Percentiles rank a stretch among this genome's conserved stretches.
These are phyloP conservation scores for Epichloe uncinata DNA, from an alignment of 2,329 filamentous ascomycete genomes.

Conservation along the genomic window DNA sequence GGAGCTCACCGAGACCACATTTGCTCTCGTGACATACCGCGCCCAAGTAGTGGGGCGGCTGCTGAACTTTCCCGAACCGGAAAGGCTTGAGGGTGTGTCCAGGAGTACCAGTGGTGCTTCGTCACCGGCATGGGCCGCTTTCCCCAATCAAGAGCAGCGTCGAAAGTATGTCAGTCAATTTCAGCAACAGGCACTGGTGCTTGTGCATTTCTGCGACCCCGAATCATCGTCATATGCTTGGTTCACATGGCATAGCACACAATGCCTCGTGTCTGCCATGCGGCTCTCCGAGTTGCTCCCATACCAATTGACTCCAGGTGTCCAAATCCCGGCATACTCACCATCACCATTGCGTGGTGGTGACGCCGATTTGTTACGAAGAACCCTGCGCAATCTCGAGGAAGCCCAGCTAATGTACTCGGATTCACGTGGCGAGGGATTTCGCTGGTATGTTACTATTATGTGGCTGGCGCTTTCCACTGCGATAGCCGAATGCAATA, in stretches of 20 bases:
- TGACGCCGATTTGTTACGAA: constrained; percentile 3
- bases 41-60: constrained; percentile 4
- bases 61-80: background rate
- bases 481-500: constrained; percentile 6
- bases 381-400: constrained; percentile 1
- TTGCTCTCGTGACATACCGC: constrained; percentile 5
- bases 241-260: constrained; percentile 7
- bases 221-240: constrained; percentile 7
- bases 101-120: background rate
- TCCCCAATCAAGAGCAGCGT: background rate
- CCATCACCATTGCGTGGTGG: background rate
- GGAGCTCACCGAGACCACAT: constrained; percentile 7
- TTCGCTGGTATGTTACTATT: constrained; percentile 6
- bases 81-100: background rate
- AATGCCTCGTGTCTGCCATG: constrained; percentile 6
- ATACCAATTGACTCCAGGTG: background rate
- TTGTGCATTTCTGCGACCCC: constrained; percentile 7
- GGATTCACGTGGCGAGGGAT: constrained; percentile 7
- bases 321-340: background rate
- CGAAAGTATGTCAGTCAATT: constrained; percentile 2
- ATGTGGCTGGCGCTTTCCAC: constrained; percentile 7
- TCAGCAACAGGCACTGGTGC: constrained; percentile 2
- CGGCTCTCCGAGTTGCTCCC: constrained; percentile 2
- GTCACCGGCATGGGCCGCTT: background rate
- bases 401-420: constrained; percentile 3